Evolutionary conservation across 768 basidiomycete species (phyloP), one percentile per base, ranked within the genome.

Genomic region (Boletus sp.): DNA sequence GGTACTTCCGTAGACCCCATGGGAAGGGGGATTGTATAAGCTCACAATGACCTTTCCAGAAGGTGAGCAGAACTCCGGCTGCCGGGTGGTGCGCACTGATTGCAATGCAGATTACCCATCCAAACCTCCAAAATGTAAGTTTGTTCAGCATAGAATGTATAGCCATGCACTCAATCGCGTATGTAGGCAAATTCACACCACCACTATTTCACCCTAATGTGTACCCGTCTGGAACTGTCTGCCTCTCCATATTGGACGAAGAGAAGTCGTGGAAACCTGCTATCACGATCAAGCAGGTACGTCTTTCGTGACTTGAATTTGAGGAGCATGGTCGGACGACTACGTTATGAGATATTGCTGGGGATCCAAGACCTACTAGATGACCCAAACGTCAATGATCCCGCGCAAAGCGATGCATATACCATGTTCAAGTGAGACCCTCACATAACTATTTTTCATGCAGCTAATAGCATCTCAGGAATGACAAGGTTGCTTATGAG

Each of bases 221-320:
- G 51, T 99, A 98, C 68, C 97, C 97, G 1, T 98, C 96, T 30
- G 97, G 97, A 25, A 99, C 97, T 19, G 95, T 98, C 43, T 98
- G 96, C 71, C 78, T 99, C 29, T 98, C 95, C 11, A 99, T 99
- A 66, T 75, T 99, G 50, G 96, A 98, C 66, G 97, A 99, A 69
- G 97, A 99, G 74, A 98, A 99, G 71, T 88, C 87, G 1, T 99
- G 97, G 97, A 98, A 98, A 69, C 94, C 97, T 25, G 91, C 94
- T 7, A 98, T 99, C 63, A 98, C 97, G 2, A 94, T 99, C 75
- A 99, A 98, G 72, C 97, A 98, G 81, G 96, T 90, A 25, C 37
- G 74, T 59, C 33, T 51, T 41, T 55, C 13, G n/a, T 13, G 40
- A 32, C 35, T 13, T 23, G 14, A 50, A 30, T 21, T 3, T 37